Evolutionary conservation across 345 rosid genomes (phyloP).

Genomic region (Aegle marmelos): DNA sequence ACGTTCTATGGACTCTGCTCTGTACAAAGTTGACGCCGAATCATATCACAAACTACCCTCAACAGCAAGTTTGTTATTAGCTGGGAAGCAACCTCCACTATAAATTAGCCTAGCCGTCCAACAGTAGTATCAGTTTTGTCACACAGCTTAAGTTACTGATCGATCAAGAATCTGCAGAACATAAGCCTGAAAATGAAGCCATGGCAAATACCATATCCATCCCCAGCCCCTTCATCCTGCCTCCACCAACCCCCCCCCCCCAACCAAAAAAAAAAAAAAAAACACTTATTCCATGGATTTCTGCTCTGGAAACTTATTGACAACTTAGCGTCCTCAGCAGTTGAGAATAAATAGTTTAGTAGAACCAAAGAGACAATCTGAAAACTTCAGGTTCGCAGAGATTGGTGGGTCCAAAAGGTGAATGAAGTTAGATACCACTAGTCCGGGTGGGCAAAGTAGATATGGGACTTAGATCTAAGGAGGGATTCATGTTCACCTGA

Average conservation of each 20-base stretch:
- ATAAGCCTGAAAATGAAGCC: conserved; percentile 10
- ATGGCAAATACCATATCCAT: background rate
- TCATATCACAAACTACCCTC: conserved; percentile 5
- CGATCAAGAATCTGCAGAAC: conserved; percentile 3
- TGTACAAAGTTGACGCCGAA: conserved; percentile 24
- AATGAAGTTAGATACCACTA: conserved; percentile 23
- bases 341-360: conserved; percentile 19
- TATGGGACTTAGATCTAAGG: conserved; percentile 47
- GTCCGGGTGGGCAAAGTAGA: conserved; percentile 35
- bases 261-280: too few species aligned
- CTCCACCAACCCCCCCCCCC: conserved; percentile 8
- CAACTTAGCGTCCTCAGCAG: conserved; percentile 22
- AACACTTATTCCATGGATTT: conserved; percentile 21
- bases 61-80: conserved; percentile 18
- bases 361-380: conserved; percentile 9
- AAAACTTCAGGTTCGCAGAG: conserved; percentile 16
- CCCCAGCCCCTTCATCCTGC: conserved; percentile 13
- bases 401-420: conserved; percentile 5
- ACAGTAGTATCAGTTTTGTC: conserved; percentile 8
- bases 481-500: conserved; percentile 33
- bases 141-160: conserved; percentile 9
- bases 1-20: conserved; percentile 22
- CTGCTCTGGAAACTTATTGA: conserved; percentile 13
- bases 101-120: conserved; percentile 6
- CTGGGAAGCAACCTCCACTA: conserved; percentile 12